Percentiles rank a stretch among this genome's conserved stretches.
phyloP scores from a whole-genome alignment of 805 yeast genomes.

The Kuraishia floccosa region DNA sequence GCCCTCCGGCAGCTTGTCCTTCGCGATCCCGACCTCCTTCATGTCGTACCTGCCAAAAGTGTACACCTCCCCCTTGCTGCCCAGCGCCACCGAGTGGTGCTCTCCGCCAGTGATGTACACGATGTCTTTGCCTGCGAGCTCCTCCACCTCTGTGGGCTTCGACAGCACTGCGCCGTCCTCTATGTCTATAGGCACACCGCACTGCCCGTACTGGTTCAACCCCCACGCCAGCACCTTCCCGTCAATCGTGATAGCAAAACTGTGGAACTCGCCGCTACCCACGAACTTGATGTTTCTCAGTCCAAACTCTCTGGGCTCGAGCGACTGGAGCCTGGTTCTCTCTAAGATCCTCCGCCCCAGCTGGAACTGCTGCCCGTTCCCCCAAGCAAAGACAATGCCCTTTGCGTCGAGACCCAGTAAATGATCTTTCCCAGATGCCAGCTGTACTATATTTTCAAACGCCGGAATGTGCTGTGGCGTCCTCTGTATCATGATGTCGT shows the following conservation, averaged over 20 bases:
- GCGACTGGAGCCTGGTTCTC: conserved; percentile 60
- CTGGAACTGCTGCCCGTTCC: conserved; percentile 90
- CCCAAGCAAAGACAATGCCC: conserved; percentile 95
- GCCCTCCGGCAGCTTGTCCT: conserved; percentile 51
- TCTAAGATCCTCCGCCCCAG: conserved; percentile 79
- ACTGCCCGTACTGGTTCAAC: conserved; percentile 91
- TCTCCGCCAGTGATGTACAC: conserved; percentile 80
- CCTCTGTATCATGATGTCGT: conserved; percentile 49
- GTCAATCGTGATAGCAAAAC: conserved; percentile 76
- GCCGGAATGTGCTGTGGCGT: conserved; percentile 54
- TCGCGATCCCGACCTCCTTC: conserved; percentile 80
- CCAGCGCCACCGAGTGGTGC: conserved; percentile 79
- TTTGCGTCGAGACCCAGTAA: conserved; percentile 69
- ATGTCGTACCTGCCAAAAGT: conserved; percentile 90
- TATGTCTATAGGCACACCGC: conserved; percentile 69
- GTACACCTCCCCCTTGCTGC: conserved; percentile 62
- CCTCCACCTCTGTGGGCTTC: conserved; percentile 64
- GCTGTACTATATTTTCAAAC: conserved; percentile 60
- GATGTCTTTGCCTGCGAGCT: conserved; percentile 47
- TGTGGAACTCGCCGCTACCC: conserved; percentile 92
- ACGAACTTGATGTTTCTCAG: conserved; percentile 67
- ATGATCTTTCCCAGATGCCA: conserved; percentile 93
- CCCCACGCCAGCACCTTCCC: conserved; percentile 87
- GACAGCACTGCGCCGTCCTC: conserved; percentile 80
- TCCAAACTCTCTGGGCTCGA: conserved; percentile 79